Evolutionary conservation across 768 basidiomycete species (phyloP), one percentile per base, ranked within the genome.

Genomic region (Ephemerocybe angulata): DNA sequence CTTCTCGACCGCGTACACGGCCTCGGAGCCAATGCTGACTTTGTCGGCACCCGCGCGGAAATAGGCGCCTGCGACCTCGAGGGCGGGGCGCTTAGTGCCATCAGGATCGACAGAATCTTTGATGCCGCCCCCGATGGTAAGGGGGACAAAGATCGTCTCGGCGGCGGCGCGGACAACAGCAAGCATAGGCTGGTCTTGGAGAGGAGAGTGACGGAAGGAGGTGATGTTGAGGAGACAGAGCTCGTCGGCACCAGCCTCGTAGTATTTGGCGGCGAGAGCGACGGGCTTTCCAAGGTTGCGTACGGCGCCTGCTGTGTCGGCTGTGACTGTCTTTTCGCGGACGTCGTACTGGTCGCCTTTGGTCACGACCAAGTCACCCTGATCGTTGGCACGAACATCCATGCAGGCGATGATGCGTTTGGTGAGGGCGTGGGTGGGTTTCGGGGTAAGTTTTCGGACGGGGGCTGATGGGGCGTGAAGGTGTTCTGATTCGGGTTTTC

Each of bases 321-420:
- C 70, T 17, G 71, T 58, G 35, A 73, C 54, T 52, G 64, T 50
- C 64, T 87, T 93, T 71, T 98, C 95, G 52, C 95, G 90, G 17
- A 98, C 95, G 67, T 98, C 93, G 73, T 99, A 99, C 69, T 97
- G 97, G 70, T 99, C 97, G 54, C 97, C 97, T 74, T 99, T 99
- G 40, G 97, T 99, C 1, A 99, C 97, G 55, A 99, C 94, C 51
- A 99, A 85, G 69, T 99, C 97, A 27, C 97, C 97, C 13, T 85
- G 69, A 68, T 99, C 97, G 70, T 98, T 98, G 19, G 94, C 84
- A 42, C 97, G 87, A 21, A 99, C 96, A 68, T 99, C 97, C 83
- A 99, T 85, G 70, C 96, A 98, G 15, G 97, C 96, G 59, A 98
- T 83, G 67, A 99, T 88, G 44, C 97, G 90, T 70, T 92, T 98